A percentile compares a stretch with the other conserved stretches of the same genome.
phyloP scores from a whole-genome alignment of 169 alveolate genomes.

The Plasmodium knowlesi region DNA sequence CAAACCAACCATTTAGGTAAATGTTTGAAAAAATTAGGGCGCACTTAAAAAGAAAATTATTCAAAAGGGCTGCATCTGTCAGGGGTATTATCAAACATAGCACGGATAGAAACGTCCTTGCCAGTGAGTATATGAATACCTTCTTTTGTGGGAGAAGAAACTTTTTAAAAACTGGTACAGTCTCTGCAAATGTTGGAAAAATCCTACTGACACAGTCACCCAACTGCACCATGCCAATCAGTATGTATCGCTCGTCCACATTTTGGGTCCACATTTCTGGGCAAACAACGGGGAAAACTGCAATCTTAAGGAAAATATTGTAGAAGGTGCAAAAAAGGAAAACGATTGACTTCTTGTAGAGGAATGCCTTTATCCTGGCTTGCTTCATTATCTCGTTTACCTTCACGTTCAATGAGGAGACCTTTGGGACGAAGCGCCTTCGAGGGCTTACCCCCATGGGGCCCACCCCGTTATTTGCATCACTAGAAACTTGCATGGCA shows the following conservation, averaged over 20 bases:
- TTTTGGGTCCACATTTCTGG: conserved; percentile 74
- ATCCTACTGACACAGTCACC: conserved; percentile 65
- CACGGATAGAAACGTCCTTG: conserved; percentile 51
- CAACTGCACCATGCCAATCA: conserved; percentile 66
- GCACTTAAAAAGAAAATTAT: conserved; percentile 48
- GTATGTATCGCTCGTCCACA: conserved; percentile 57
- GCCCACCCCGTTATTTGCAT: background rate
- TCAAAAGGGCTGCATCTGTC: background rate
- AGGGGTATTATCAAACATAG: conserved; percentile 45
- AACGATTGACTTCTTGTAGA: conserved; percentile 28
- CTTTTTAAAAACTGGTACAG: background rate
- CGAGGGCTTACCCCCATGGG: background rate
- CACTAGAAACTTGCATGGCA: background rate
- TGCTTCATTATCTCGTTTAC: background rate
- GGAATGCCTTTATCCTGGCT: conserved; percentile 17
- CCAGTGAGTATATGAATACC: conserved; percentile 42
- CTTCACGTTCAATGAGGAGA: background rate
- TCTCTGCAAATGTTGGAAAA: conserved; percentile 36
- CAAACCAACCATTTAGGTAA: conserved; percentile 73
- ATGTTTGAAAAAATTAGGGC: conserved; percentile 41
- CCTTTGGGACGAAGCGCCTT: background rate
- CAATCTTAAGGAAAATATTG: conserved; percentile 45
- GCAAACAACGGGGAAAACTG: conserved; percentile 64
- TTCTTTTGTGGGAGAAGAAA: conserved; percentile 57
- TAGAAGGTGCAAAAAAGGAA: conserved; percentile 57